A percentile compares a stretch with the other conserved stretches of the same genome.
Conservation (phyloP, 2,329 filamentous ascomycete genomes). For the Penicillium sp. region DNA sequence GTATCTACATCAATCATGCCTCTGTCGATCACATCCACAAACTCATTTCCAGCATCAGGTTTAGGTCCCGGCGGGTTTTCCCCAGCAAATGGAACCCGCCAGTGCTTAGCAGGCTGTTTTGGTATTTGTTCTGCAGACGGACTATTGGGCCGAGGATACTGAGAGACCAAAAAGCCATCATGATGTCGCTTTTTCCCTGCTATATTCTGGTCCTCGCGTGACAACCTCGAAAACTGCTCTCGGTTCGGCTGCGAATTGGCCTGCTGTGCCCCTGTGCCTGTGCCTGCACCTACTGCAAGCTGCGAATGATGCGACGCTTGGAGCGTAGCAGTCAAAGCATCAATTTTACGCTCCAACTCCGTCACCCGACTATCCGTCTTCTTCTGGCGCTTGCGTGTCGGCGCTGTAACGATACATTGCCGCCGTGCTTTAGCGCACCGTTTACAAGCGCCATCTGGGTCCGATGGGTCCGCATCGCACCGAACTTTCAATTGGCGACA, state of each 20-base stretch:
- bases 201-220: conserved; percentile 14
- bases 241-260: conserved; percentile 39
- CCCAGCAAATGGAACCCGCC: conserved; percentile 22
- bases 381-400: conserved; percentile 78
- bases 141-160: conserved; percentile 23
- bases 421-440: conserved; percentile 81
- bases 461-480: conserved; percentile 72
- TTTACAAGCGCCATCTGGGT: conserved; percentile 66
- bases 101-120: conserved; percentile 17
- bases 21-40: conserved; percentile 51
- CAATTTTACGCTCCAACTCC: conserved; percentile 90
- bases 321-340: conserved; percentile 78
- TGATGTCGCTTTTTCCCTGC: conserved; percentile 34
- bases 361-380: conserved; percentile 88
- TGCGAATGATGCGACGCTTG: conserved; percentile 53
- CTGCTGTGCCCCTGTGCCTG: not conserved
- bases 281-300: conserved; percentile 3
- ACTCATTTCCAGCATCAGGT: conserved; percentile 25
- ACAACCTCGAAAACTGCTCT: conserved; percentile 31
- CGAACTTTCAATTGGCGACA: conserved; percentile 78
- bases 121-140: conserved; percentile 22
- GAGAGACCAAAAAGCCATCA: conserved; percentile 27
- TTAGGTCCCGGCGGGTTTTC: conserved; percentile 15
- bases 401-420: conserved; percentile 74
- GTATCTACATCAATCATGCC: conserved; percentile 53